These are phyloP conservation scores for Coccomyxa sp. DNA, from an alignment of 139 green algal species.

Conservation along the genomic window DNA sequence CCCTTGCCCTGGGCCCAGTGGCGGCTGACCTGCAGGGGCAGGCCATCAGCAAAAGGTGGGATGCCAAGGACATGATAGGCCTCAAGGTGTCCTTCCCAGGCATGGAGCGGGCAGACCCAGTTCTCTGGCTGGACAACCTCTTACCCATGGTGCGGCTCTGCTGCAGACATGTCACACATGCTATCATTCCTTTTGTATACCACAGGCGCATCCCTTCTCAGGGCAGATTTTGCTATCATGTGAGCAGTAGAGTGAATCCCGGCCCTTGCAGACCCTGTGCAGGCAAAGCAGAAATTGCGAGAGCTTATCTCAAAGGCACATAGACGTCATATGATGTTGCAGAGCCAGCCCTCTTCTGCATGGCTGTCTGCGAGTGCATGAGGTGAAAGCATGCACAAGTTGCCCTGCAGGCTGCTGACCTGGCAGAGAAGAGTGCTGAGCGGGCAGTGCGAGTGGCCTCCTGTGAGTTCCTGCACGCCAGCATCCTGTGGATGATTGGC, in stretches of 20 bases:
- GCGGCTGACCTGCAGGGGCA: not conserved
- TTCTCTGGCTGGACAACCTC: constrained; percentile 15
- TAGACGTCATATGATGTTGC: too few species aligned
- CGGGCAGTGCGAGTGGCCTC: constrained; percentile 14
- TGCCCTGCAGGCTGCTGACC: constrained; percentile 9
- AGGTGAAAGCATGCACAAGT: too few species aligned
- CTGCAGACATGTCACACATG: too few species aligned
- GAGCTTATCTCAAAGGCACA: too few species aligned
- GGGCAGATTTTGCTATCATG: too few species aligned
- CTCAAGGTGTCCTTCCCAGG: not conserved
- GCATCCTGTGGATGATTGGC: constrained; percentile 26
- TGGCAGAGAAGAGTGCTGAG: constrained; percentile 16
- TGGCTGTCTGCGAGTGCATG: too few species aligned
- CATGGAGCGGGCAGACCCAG: not conserved
- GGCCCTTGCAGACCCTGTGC: too few species aligned
- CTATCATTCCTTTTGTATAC: too few species aligned
- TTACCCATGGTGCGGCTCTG: constrained; percentile 13
- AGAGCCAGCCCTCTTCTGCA: too few species aligned
- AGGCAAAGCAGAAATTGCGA: too few species aligned
- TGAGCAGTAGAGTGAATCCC: too few species aligned
- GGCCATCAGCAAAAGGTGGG: not conserved
- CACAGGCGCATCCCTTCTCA: too few species aligned
- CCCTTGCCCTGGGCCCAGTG: not conserved
- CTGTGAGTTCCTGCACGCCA: constrained; percentile 22
- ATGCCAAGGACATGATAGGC: constrained; percentile 7